Conservation (phyloP, 1,139 yeast species). For the Hemisphaericaspora xylofermentans region DNA sequence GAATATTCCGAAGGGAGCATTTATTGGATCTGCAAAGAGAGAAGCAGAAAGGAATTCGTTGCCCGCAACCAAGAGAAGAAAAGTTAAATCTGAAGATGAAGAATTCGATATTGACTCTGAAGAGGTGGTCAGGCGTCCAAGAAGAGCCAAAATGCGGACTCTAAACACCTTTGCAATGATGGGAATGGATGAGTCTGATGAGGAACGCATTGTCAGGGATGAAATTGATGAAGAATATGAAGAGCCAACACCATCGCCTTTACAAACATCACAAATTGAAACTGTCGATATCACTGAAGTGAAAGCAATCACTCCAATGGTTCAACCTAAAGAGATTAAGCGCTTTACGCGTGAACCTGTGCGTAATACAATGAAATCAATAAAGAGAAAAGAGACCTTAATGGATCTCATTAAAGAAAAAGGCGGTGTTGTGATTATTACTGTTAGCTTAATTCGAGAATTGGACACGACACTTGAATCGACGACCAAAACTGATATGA, state of each 20-base stretch:
- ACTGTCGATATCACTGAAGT: not conserved
- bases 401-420: constrained; percentile 34
- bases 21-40: constrained; percentile 18
- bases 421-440: constrained; percentile 45
- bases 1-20: constrained; percentile 24
- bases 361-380: constrained; percentile 19
- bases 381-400: constrained; percentile 34
- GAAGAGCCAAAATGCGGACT: not conserved
- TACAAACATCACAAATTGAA: not conserved
- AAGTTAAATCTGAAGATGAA: constrained; percentile 2
- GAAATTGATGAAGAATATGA: constrained; percentile 1
- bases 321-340: constrained; percentile 1
- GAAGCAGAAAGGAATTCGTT: constrained; percentile 12
- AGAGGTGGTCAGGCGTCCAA: not conserved
- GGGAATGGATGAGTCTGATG: not conserved
- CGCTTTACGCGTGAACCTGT: not conserved
- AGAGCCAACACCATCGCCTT: not conserved
- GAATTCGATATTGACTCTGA: constrained; percentile 1
- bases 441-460: constrained; percentile 31
- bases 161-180: not conserved
- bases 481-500: constrained; percentile 44
- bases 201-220: not conserved
- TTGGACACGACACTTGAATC: constrained; percentile 37
- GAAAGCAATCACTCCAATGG: constrained; percentile 2
- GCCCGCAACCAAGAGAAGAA: constrained; percentile 9